These are phyloP conservation scores for Neurospora crassa DNA, from an alignment of 2,329 filamentous ascomycete genomes.

Conservation along the genomic window DNA sequence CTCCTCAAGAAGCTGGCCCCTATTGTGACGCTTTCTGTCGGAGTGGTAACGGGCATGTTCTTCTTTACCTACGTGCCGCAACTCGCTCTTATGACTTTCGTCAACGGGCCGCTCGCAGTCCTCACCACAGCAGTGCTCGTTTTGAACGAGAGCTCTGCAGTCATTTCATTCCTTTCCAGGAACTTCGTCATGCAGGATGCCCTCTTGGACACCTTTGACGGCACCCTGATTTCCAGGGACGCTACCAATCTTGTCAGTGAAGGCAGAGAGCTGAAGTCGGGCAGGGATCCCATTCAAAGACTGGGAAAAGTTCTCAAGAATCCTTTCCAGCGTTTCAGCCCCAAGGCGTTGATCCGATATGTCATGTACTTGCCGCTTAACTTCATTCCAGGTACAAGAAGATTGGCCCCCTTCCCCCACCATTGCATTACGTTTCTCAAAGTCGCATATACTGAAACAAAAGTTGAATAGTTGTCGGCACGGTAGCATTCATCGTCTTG, in stretches of 20 bases:
- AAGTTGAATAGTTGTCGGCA: conserved; percentile 59
- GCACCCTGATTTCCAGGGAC: conserved; percentile 46
- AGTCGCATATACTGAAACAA: conserved; percentile 1
- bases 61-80: conserved; percentile 80
- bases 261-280: conserved; percentile 61
- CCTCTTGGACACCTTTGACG: conserved; percentile 83
- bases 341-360: conserved; percentile 62
- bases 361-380: conserved; percentile 84
- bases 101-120: conserved; percentile 75
- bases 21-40: conserved; percentile 60
- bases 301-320: conserved; percentile 48
- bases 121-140: conserved; percentile 62
- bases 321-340: conserved; percentile 47
- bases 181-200: conserved; percentile 74
- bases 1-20: conserved; percentile 44
- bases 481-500: conserved; percentile 65
- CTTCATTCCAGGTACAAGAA: conserved; percentile 58
- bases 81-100: conserved; percentile 69
- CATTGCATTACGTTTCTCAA: background rate
- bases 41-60: conserved; percentile 75
- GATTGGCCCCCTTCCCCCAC: background rate
- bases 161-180: conserved; percentile 48
- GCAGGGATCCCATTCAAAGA: conserved; percentile 45
- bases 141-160: conserved; percentile 49
- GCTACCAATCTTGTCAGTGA: conserved; percentile 55